Conservation (phyloP, 352 stramenopile genomes). For the Albugo laibachii region DNA sequence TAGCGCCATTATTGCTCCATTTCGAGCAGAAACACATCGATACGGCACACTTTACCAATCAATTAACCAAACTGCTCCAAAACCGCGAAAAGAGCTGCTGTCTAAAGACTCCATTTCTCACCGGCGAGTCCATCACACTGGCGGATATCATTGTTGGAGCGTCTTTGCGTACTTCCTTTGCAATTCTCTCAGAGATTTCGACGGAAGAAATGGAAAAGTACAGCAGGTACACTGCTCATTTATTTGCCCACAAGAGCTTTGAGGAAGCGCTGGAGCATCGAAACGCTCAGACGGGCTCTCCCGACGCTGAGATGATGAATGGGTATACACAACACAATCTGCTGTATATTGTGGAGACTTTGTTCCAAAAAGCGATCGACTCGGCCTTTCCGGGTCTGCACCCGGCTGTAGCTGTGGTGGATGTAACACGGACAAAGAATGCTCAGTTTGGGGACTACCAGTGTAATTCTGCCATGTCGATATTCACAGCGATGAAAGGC, state of each 20-base stretch:
- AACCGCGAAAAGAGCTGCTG: constrained; percentile 37
- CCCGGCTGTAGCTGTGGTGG: constrained; percentile 36
- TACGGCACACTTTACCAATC: constrained; percentile 5
- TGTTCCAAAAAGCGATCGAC: constrained; percentile 55
- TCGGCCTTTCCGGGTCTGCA: constrained; percentile 35
- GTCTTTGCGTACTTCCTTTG: constrained; percentile 36
- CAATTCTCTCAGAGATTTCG: constrained; percentile 19
- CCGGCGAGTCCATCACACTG: constrained; percentile 36
- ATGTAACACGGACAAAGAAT: constrained; percentile 60
- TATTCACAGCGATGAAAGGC: constrained; percentile 92
- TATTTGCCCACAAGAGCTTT: constrained; percentile 29
- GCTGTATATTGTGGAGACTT: constrained; percentile 42
- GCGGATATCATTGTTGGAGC: constrained; percentile 56
- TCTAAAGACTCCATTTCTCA: constrained; percentile 31
- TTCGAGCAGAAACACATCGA: constrained; percentile 20
- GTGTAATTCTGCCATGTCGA: constrained; percentile 94
- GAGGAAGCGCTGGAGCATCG: constrained; percentile 22
- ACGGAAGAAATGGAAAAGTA: constrained; percentile 22
- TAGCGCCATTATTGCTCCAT: constrained; percentile 32
- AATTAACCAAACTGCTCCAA: constrained; percentile 29
- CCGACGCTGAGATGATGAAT: constrained; percentile 20
- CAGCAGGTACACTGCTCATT: constrained; percentile 40
- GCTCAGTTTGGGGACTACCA: constrained; percentile 92
- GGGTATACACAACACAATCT: constrained; percentile 63
- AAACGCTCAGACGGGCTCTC: constrained; percentile 17